A percentile compares a stretch with the other conserved stretches of the same genome.
Evolutionary conservation across 2,329 filamentous ascomycete species (phyloP).

Genomic region (Furcasterigmium sp.): DNA sequence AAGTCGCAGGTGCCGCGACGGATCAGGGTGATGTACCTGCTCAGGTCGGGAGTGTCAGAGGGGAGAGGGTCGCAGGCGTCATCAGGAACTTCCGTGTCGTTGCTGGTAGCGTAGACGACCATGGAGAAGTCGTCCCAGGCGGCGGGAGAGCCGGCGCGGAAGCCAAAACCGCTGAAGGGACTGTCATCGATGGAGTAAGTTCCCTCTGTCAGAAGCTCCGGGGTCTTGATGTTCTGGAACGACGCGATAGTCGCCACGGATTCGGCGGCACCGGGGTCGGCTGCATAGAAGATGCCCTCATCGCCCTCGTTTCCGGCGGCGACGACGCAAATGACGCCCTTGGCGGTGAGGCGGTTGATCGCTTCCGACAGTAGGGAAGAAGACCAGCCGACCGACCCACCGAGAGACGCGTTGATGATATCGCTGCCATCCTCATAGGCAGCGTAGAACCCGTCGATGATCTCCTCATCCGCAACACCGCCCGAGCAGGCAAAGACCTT

Average conservation of each 20-base stretch:
- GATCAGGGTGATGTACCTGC: constrained; percentile 52
- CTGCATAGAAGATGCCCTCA: constrained; percentile 42
- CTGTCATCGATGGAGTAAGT: constrained; percentile 33
- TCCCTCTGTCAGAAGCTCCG: constrained; percentile 34
- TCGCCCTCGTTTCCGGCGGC: constrained; percentile 47
- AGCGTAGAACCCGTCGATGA: constrained; percentile 54
- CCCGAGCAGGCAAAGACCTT: constrained; percentile 53
- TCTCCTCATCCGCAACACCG: constrained; percentile 44
- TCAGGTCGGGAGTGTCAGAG: constrained; percentile 50
- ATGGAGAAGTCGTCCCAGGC: constrained; percentile 40
- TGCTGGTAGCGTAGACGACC: constrained; percentile 43
- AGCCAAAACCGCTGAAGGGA: constrained; percentile 32
- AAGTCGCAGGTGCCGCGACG: constrained; percentile 55
- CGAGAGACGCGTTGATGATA: constrained; percentile 52
- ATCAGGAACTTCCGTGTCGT: constrained; percentile 39
- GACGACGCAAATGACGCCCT: constrained; percentile 46
- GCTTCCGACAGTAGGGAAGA: constrained; percentile 45
- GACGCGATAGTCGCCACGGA: constrained; percentile 44
- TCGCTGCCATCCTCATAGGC: constrained; percentile 56
- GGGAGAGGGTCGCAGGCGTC: constrained; percentile 50
- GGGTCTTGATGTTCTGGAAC: constrained; percentile 39
- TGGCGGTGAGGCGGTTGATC: constrained; percentile 46
- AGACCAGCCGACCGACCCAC: constrained; percentile 45
- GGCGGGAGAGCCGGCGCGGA: constrained; percentile 31
- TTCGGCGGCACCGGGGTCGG: constrained; percentile 41